A percentile compares a stretch with the other conserved stretches of the same genome.
These are phyloP conservation scores for Oryza glaberrima DNA, from an alignment of 176 grass and related monocot genomes.

Conservation along the genomic window DNA sequence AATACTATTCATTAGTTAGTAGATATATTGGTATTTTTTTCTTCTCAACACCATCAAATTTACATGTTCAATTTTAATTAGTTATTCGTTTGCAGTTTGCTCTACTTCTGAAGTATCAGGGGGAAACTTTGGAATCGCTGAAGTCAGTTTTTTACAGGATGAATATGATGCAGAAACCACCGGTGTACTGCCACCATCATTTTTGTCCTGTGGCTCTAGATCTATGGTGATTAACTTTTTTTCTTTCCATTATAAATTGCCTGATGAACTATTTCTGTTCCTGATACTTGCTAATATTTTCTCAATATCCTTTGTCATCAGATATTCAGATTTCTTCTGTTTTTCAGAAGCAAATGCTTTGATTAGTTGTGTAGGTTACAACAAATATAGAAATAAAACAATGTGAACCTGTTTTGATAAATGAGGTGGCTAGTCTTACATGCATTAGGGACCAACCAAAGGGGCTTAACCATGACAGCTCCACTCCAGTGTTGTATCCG, in stretches of 20 bases:
- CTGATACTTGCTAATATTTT: background rate
- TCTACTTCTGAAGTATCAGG: constrained; percentile 36
- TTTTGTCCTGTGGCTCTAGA: constrained; percentile 52
- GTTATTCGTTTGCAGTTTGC: constrained; percentile 40
- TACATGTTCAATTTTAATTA: constrained; percentile 9
- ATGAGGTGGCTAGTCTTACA: background rate
- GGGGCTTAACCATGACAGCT: background rate
- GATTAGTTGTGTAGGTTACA: background rate
- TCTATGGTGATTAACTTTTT: constrained; percentile 56
- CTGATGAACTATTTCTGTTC: constrained; percentile 9
- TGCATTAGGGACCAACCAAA: background rate
- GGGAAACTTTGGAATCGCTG: constrained; percentile 44
- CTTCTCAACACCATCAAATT: background rate
- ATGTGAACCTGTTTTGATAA: background rate
- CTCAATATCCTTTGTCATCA: background rate
- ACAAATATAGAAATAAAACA: background rate
- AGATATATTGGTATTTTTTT: background rate
- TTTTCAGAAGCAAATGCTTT: constrained; percentile 8
- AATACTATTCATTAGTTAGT: background rate
- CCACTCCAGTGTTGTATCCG: background rate
- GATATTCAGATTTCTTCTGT: constrained; percentile 10
- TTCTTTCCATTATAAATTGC: constrained; percentile 10
- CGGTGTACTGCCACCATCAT: constrained; percentile 50
- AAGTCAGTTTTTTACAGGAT: constrained; percentile 47
- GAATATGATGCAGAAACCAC: constrained; percentile 39